Evolutionary conservation across 2,329 filamentous ascomycete genomes (phyloP), one percentile per base, ranked within the genome.

Genomic region (Colletotrichum chrysophilum): DNA sequence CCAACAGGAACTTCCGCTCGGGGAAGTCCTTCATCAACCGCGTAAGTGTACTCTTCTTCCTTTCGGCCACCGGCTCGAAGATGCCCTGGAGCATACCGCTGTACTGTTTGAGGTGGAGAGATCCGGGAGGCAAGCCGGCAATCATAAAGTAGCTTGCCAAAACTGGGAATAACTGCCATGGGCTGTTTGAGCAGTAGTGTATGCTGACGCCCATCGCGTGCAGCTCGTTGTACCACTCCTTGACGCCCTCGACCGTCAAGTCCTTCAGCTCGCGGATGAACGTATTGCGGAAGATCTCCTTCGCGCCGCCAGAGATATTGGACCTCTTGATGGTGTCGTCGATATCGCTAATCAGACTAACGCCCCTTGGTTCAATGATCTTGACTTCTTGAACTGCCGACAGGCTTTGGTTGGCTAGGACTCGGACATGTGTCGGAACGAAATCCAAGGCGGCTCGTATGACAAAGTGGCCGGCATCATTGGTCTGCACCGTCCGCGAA

Each of bases 151-250:
- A 99, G 69, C 91, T 95, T 7, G 95, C 94, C 13, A 99, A 87
- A 4, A 98, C 92, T 0, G 97, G 97, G 80, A 95, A 99, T 8
- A 99, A 89, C 83, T 99, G 97, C 97, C 97, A 99, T 1, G 97
- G 97, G 66, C 96, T 98, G 84, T 99, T 99, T n/a, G 97, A 99
- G 78, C 98, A 97, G 83, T 99, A 99, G 82, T 99, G 97, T 68
- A 99, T 90, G 79, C 93, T 92, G 28, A 98, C 96, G 21, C 96
- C 96, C 86, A 96, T 92, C 24, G 92, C 88, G 52, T 94, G 90
- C 85, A 99, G 89, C 24, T 89, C 89, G 43, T 88, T 92, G 82
- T 98, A 99, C 96, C 97, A 98, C 77, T 97, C 95, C 74, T 89
- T 91, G 24, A 98, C 96, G 3, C 97, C 97, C 18, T 96, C 93